Conservation (phyloP, 768 basidiomycete genomes). For the Pulveroboletus ravenelii region DNA sequence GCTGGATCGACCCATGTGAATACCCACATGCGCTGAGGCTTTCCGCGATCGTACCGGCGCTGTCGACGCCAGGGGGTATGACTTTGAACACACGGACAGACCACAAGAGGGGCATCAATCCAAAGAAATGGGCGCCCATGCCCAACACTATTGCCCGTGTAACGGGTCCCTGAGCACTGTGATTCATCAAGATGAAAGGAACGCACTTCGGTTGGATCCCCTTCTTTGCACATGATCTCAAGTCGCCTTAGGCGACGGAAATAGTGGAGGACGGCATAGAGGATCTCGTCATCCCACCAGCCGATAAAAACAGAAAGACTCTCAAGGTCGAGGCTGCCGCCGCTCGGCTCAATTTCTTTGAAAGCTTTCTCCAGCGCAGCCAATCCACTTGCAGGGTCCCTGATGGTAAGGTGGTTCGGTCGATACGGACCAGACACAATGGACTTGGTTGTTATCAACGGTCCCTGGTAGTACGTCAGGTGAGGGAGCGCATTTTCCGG, state of each 20-base stretch:
- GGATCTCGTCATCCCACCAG: too few relatives aligned
- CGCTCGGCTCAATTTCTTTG: slow-evolving; percentile 21
- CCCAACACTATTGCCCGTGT: slow-evolving; percentile 36
- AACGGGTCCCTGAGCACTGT: neutral
- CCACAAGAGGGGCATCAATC: slow-evolving; percentile 32
- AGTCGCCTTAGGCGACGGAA: slow-evolving; percentile 36
- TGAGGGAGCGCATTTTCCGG: slow-evolving; percentile 18
- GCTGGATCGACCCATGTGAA: slow-evolving; percentile 10
- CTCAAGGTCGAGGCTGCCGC: slow-evolving; percentile 23
- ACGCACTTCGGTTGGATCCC: too few relatives aligned
- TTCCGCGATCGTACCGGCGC: slow-evolving; percentile 1
- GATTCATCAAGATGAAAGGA: slow-evolving; percentile 9
- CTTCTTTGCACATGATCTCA: slow-evolving; percentile 38
- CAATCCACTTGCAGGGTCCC: slow-evolving; percentile 21
- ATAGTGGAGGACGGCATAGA: slow-evolving; percentile 38
- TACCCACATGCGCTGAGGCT: slow-evolving; percentile 4
- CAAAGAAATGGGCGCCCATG: slow-evolving; percentile 42
- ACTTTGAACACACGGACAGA: too few relatives aligned
- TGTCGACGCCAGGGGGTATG: slow-evolving; percentile 19
- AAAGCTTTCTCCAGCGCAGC: slow-evolving; percentile 24
- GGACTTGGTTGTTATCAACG: slow-evolving; percentile 25
- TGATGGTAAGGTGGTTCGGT: slow-evolving; percentile 20
- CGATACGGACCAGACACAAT: slow-evolving; percentile 18
- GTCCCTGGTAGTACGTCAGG: slow-evolving; percentile 20
- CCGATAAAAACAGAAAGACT: too few relatives aligned